phyloP scores from a whole-genome alignment of 768 basidiomycete species.

The Auriscalpium vulgare region DNA sequence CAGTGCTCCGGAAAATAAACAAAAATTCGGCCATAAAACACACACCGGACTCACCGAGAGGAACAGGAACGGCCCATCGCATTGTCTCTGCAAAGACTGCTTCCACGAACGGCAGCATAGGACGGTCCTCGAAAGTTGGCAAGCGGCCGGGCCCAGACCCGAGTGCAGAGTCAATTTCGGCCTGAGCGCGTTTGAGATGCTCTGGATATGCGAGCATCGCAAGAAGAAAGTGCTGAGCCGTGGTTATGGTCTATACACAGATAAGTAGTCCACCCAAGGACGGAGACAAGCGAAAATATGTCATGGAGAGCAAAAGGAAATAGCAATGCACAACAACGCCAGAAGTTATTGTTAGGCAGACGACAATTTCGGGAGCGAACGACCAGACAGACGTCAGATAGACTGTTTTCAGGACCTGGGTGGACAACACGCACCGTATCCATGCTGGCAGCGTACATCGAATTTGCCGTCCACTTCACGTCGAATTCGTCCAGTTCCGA shows the following conservation, averaged over 20 bases:
- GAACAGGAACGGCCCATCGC: slow-evolving; percentile 52
- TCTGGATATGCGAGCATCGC: slow-evolving; percentile 59
- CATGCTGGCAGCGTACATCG: slow-evolving; percentile 61
- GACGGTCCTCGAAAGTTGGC: slow-evolving; percentile 51
- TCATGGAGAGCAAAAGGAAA: neutral
- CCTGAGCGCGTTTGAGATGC: slow-evolving; percentile 44
- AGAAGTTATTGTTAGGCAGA: no score
- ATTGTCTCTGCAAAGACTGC: slow-evolving; percentile 47
- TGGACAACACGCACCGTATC: slow-evolving; percentile 43
- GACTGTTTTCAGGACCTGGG: neutral
- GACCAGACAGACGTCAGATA: no score
- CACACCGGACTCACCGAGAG: slow-evolving; percentile 35
- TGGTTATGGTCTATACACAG: slow-evolving; percentile 40
- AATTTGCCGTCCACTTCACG: slow-evolving; percentile 77
- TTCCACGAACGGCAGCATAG: slow-evolving; percentile 49
- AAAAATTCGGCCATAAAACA: neutral
- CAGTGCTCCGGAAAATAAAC: neutral
- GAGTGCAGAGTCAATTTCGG: slow-evolving; percentile 56
- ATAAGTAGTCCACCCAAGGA: neutral
- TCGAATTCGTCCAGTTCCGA: slow-evolving; percentile 48
- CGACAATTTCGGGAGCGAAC: no score
- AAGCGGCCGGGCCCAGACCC: slow-evolving; percentile 39
- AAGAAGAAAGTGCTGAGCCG: slow-evolving; percentile 53
- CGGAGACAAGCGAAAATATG: neutral
- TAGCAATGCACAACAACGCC: no score